phyloP scores from a whole-genome alignment of 176 grass and related monocot species.

The Neostapfia colusana region DNA sequence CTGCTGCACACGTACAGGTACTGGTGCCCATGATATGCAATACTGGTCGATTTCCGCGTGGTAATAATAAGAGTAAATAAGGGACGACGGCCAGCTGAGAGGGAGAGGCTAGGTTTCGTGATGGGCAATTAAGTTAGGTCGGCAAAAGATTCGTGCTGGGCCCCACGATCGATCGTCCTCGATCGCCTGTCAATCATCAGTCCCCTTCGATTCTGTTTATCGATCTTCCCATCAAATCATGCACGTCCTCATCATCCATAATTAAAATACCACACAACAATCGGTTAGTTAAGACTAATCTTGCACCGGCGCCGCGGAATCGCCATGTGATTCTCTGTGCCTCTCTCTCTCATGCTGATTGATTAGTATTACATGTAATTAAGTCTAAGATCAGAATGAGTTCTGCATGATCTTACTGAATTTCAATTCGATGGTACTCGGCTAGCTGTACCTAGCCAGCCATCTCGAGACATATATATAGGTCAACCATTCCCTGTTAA shows the following conservation, averaged over 20 bases:
- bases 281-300: neutral
- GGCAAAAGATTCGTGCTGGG: slow-evolving; percentile 42
- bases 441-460: neutral
- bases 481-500: neutral
- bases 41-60: neutral
- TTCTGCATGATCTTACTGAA: neutral
- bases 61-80: neutral
- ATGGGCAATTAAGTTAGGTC: slow-evolving; percentile 36
- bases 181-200: slow-evolving; percentile 30
- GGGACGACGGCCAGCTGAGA: neutral
- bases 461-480: neutral
- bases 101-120: slow-evolving; percentile 25
- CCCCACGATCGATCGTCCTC: neutral
- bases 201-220: slow-evolving; percentile 25
- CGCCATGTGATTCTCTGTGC: slow-evolving; percentile 12
- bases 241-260: neutral
- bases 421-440: neutral
- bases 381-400: no score
- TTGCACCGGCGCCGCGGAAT: neutral
- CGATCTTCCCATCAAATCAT: slow-evolving; percentile 10
- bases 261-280: neutral
- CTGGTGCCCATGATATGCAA: neutral
- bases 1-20: no score
- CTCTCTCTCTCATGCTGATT: neutral
- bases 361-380: no score